Evolutionary conservation across 192 early-diverging fungal species (phyloP).

Genomic region (Podila clonocystis): DNA sequence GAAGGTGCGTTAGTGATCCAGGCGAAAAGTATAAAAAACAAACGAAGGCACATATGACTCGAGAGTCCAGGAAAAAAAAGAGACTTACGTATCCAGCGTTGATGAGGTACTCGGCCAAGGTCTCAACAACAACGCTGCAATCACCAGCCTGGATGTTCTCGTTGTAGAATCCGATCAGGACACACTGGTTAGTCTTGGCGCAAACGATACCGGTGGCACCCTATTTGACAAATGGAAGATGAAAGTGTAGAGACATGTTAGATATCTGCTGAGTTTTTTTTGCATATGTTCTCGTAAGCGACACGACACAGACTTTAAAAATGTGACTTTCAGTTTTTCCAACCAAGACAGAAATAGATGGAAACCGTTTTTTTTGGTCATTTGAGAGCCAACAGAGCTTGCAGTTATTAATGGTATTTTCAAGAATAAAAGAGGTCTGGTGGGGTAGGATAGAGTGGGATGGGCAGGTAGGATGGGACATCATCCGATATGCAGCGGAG

Average conservation of each 20-base stretch:
- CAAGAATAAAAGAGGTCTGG: too few species aligned
- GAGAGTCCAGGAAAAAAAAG: too few species aligned
- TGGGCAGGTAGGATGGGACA: too few species aligned
- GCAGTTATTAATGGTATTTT: too few species aligned
- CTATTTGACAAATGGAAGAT: conserved; percentile 49
- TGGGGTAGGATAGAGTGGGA: too few species aligned
- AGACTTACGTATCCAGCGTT: conserved; percentile 65
- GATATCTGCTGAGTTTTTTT: too few species aligned
- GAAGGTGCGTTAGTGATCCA: neutral
- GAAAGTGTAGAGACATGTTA: neutral
- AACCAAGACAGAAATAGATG: neutral
- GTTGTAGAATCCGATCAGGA: conserved; percentile 78
- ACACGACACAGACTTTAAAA: neutral
- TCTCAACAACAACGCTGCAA: conserved; percentile 79
- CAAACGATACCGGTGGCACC: conserved; percentile 71
- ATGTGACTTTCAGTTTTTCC: too few species aligned
- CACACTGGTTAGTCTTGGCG: conserved; percentile 83
- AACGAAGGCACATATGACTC: too few species aligned
- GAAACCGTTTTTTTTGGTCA: too few species aligned
- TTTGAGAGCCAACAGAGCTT: too few species aligned
- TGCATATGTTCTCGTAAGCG: neutral
- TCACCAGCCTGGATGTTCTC: conserved; percentile 73
- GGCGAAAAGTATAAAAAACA: neutral
- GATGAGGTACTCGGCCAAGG: conserved; percentile 83
- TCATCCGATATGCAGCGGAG: too few species aligned